These are phyloP conservation scores for Gossypium davidsonii DNA, from an alignment of 441 rosid species.

Conservation along the genomic window DNA sequence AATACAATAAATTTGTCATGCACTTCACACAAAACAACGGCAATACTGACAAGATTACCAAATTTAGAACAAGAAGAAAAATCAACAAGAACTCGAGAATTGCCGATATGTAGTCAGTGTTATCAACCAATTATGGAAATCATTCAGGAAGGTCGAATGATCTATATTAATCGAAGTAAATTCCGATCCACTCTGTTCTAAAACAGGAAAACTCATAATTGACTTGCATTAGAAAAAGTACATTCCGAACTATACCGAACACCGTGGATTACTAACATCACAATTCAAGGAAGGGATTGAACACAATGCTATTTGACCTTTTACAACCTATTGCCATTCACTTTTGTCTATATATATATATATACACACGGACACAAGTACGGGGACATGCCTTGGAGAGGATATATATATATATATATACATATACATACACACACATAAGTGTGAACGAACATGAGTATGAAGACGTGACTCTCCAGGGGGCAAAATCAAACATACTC, in stretches of 20 bases:
- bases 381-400: not conserved
- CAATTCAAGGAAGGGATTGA: not conserved
- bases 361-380: not conserved
- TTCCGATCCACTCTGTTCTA: not conserved
- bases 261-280: not conserved
- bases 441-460: too few relatives aligned
- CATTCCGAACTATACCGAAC: conserved; percentile 20
- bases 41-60: not conserved
- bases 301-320: conserved; percentile 16
- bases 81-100: not conserved
- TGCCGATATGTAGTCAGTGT: not conserved
- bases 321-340: not conserved
- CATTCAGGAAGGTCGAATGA: not conserved
- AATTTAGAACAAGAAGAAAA: not conserved
- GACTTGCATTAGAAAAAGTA: conserved; percentile 24
- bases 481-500: not conserved
- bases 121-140: not conserved
- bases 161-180: not conserved
- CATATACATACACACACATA: too few relatives aligned
- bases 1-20: not conserved
- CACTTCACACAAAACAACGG: not conserved
- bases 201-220: conserved; percentile 15
- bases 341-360: not conserved
- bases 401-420: too few relatives aligned
- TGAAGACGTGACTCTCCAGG: not conserved